Conservation (phyloP, 1,284 basidiomycete genomes). For the Lentinula novae-zelandiae region DNA sequence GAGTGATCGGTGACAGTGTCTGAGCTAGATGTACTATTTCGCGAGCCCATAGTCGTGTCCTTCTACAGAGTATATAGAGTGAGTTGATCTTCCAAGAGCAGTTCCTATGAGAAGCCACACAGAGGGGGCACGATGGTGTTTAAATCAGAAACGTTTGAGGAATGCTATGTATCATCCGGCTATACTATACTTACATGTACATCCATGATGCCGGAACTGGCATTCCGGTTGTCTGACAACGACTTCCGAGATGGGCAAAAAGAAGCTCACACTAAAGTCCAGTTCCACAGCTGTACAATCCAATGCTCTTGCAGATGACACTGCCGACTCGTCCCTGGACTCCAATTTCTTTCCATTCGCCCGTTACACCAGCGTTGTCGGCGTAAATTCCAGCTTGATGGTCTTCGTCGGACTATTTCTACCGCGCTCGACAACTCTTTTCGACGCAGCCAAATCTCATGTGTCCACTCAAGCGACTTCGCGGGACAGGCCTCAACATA, state of each 20-base stretch:
- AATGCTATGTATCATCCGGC: no score
- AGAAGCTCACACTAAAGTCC: background rate
- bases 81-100: no score
- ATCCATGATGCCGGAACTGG: no score
- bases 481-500: slow-evolving; percentile 60
- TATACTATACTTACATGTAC: no score
- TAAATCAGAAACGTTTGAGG: no score
- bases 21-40: background rate
- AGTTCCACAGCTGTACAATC: background rate
- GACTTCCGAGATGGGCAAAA: background rate
- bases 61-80: background rate
- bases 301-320: background rate
- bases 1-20: background rate
- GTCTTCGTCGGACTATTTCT: slow-evolving; percentile 63
- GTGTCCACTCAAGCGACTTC: slow-evolving; percentile 36
- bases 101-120: no score
- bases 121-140: no score
- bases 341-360: slow-evolving; percentile 31
- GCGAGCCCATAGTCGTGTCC: background rate
- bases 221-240: background rate
- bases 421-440: slow-evolving; percentile 53
- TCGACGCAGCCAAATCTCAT: slow-evolving; percentile 29
- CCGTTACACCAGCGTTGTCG: slow-evolving; percentile 70
- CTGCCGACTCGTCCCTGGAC: background rate
- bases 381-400: slow-evolving; percentile 67